A percentile compares a stretch with the other conserved stretches of the same genome.
Conservation (phyloP, 768 basidiomycete genomes). For the Scleroderma bovista region DNA sequence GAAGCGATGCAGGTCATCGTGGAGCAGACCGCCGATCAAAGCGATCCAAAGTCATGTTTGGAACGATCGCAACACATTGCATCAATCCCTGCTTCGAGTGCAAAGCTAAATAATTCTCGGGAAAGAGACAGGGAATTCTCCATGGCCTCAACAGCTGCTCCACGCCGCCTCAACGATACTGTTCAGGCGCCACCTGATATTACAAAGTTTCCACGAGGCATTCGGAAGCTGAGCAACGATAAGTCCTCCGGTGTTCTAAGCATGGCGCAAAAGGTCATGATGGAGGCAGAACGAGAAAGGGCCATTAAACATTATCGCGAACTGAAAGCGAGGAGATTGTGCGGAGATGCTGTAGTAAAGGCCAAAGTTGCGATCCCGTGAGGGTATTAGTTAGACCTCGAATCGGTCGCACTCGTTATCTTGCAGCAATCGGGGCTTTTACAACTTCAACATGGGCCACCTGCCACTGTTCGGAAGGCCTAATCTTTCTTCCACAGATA, state of each 20-base stretch:
- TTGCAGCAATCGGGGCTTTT: too few species aligned
- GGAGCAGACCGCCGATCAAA: constrained; percentile 10
- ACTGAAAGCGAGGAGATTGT: constrained; percentile 49
- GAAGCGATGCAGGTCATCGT: constrained; percentile 8
- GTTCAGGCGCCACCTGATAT: constrained; percentile 63
- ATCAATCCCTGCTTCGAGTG: constrained; percentile 6
- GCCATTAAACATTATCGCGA: constrained; percentile 63
- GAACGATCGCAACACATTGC: constrained; percentile 8
- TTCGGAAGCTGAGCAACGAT: constrained; percentile 17
- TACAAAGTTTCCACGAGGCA: constrained; percentile 49
- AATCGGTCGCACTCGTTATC: too few species aligned
- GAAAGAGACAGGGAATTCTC: constrained; percentile 43
- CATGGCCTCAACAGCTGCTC: constrained; percentile 45
- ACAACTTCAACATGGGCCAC: too few species aligned
- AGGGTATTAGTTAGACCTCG: constrained; percentile 8
- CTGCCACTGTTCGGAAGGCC: neutral
- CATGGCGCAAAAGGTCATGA: constrained; percentile 71
- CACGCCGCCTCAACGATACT: constrained; percentile 66
- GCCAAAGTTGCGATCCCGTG: constrained; percentile 4
- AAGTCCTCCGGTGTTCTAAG: constrained; percentile 47
- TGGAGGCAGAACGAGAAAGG: constrained; percentile 71
- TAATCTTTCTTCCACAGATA: too few species aligned
- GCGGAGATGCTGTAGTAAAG: constrained; percentile 8
- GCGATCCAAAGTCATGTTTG: constrained; percentile 5
- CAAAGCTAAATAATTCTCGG: constrained; percentile 15